A percentile compares a stretch with the other conserved stretches of the same genome.
Conservation (phyloP, 148 eudicot species). For the Amaranthus palmeri region DNA sequence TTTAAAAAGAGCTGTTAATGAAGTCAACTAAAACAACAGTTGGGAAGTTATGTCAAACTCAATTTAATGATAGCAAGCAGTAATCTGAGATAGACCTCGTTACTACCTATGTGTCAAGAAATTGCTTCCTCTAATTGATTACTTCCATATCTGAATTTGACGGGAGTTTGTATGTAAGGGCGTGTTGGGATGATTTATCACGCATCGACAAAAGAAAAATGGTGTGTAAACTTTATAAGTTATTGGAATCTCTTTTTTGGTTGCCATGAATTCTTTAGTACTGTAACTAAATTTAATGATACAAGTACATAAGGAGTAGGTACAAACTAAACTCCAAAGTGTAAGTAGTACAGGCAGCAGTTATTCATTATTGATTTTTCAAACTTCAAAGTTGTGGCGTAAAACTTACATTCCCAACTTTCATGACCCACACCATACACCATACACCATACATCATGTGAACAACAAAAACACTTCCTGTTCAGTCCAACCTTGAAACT, state of each 20-base stretch:
- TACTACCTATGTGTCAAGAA: too few relatives aligned
- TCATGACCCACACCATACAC: not conserved
- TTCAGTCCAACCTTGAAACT: not conserved
- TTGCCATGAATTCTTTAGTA: too few relatives aligned
- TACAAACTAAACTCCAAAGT: conserved; percentile 6
- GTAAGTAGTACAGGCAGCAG: not conserved
- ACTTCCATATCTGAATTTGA: too few relatives aligned
- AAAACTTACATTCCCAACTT: conserved; percentile 19
- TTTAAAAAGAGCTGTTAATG: conserved; percentile 9
- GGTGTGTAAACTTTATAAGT: too few relatives aligned
- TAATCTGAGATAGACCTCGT: not conserved
- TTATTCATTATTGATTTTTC: not conserved
- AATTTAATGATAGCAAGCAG: conserved; percentile 19
- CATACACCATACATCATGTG: conserved; percentile 6
- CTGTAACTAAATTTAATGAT: conserved; percentile 15
- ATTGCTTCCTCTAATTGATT: too few relatives aligned
- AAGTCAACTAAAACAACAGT: conserved; percentile 24
- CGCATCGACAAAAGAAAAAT: too few relatives aligned
- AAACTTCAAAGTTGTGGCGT: conserved; percentile 1
- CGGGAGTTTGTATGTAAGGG: too few relatives aligned
- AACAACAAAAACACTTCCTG: not conserved
- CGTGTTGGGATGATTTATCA: too few relatives aligned
- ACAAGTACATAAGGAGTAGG: not conserved
- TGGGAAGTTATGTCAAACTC: conserved; percentile 17
- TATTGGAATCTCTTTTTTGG: too few relatives aligned